Conservation (phyloP, 495 filamentous ascomycete genomes). For the Parathielavia appendiculata region DNA sequence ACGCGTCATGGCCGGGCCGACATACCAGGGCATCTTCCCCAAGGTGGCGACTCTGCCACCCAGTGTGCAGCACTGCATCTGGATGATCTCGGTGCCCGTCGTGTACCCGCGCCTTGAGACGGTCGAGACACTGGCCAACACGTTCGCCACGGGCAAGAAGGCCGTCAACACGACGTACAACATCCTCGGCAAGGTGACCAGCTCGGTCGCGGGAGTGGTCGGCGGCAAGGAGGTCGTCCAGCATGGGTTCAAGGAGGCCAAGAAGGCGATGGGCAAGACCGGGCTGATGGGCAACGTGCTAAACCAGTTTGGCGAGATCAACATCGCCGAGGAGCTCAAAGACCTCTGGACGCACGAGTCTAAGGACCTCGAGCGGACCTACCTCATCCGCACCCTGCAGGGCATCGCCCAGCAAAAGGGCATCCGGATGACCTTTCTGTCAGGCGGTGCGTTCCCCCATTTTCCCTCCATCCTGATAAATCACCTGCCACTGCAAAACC, state of each 20-base stretch:
- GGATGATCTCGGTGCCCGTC: conserved; percentile 87
- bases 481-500: not conserved
- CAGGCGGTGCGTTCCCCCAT: conserved; percentile 54
- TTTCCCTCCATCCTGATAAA: not conserved
- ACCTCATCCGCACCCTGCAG: conserved; percentile 91
- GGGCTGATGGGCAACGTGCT: conserved; percentile 92
- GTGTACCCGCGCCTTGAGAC: conserved; percentile 89
- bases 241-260: conserved; percentile 87
- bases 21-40: conserved; percentile 94
- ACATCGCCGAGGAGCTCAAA: conserved; percentile 85
- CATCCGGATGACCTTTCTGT: conserved; percentile 92
- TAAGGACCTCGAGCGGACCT: conserved; percentile 95
- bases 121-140: conserved; percentile 81
- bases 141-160: conserved; percentile 91
- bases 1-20: conserved; percentile 92
- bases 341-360: conserved; percentile 98
- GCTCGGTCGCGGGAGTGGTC: conserved; percentile 88
- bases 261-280: conserved; percentile 90
- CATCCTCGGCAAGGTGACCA: conserved; percentile 85
- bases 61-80: conserved; percentile 90
- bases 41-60: conserved; percentile 89
- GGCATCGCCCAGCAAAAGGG: conserved; percentile 90
- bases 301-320: conserved; percentile 95
- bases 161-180: conserved; percentile 95
- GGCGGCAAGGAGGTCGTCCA: conserved; percentile 88